Conservation (phyloP, 176 grass and related monocot genomes). For the Carex cristatella region DNA sequence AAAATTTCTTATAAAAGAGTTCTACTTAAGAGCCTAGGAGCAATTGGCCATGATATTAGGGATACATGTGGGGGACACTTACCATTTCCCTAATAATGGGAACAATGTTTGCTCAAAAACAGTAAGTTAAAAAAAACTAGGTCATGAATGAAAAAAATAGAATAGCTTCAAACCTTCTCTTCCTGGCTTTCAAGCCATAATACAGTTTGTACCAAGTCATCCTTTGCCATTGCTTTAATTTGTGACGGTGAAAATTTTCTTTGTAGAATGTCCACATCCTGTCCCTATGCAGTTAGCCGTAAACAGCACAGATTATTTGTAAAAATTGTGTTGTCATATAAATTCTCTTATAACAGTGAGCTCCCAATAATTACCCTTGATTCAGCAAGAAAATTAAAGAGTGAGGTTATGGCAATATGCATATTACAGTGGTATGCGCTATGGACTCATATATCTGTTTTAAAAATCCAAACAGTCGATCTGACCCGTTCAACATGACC, state of each 20-base stretch:
- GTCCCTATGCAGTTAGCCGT: slow-evolving; percentile 27
- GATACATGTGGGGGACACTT: neutral
- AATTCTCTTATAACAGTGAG: neutral
- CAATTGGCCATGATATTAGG: neutral
- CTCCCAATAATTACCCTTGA: neutral
- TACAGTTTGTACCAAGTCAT: slow-evolving; percentile 70
- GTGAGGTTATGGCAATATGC: no score
- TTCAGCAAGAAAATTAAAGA: neutral
- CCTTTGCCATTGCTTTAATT: slow-evolving; percentile 71
- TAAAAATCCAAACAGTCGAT: no score
- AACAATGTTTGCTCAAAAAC: neutral
- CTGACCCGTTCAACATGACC: no score
- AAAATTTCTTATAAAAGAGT: neutral
- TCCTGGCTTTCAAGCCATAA: slow-evolving; percentile 94
- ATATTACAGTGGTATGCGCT: no score
- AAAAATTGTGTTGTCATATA: neutral
- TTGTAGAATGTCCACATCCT: slow-evolving; percentile 19
- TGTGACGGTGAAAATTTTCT: slow-evolving; percentile 52
- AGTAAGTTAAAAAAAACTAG: neutral
- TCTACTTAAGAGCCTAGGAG: neutral
- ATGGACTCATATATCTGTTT: no score
- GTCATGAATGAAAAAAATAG: neutral
- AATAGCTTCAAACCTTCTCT: slow-evolving; percentile 57
- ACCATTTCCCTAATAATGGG: neutral
- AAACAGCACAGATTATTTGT: neutral